A percentile compares a stretch with the other conserved stretches of the same genome.
phyloP scores from a whole-genome alignment of 306 rosid species.

The Dicorynia guianensis region DNA sequence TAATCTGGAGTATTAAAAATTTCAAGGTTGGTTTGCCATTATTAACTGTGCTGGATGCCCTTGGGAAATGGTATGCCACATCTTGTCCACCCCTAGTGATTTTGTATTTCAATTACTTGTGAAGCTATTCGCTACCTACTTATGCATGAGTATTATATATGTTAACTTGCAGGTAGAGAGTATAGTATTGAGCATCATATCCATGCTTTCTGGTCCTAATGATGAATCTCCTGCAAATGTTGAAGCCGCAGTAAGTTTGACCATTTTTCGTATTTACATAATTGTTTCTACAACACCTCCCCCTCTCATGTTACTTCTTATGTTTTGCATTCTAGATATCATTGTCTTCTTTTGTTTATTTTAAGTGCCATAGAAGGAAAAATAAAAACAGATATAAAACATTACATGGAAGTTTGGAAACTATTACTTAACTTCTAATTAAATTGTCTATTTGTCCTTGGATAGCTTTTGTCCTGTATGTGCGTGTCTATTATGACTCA shows the following conservation, averaged over 20 bases:
- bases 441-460: constrained; percentile 1
- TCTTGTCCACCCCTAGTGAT: constrained; percentile 7
- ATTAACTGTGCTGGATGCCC: constrained; percentile 35
- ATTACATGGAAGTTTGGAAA: neutral
- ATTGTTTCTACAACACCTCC: constrained; percentile 12
- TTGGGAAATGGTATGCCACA: constrained; percentile 23
- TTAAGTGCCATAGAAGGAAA: neutral
- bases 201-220: constrained; percentile 96
- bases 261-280: constrained; percentile 1
- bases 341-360: neutral
- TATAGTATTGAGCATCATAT: constrained; percentile 96
- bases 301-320: constrained; percentile 4
- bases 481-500: neutral
- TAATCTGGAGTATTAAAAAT: constrained; percentile 32
- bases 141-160: neutral
- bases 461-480: constrained; percentile 9
- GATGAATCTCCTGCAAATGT: constrained; percentile 99
- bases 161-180: constrained; percentile 88
- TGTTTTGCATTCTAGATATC: constrained; percentile 18
- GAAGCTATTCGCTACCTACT: constrained; percentile 14
- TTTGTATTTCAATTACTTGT: constrained; percentile 8
- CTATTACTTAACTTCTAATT: neutral
- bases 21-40: constrained; percentile 32
- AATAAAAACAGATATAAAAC: neutral
- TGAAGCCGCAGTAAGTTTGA: constrained; percentile 94